Base-by-base conservation (phyloP, 257 asterid genomes). In the Plectranthus barbatus region DNA sequence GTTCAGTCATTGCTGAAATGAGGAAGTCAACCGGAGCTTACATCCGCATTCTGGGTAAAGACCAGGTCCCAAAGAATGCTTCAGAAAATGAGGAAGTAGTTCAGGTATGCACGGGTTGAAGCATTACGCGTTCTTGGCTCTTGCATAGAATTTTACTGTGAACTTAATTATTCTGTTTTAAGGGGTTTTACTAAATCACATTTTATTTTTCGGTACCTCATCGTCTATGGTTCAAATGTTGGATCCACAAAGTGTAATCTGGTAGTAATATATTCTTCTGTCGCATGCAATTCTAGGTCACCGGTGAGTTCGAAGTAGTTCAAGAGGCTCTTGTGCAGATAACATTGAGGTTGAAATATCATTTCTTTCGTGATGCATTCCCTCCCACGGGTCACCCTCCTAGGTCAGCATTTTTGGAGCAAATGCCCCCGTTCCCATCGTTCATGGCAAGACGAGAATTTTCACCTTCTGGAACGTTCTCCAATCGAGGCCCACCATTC, bases 1-100 rank as follows among this genome's bases (percentile, higher is more conserved):
- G 99, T 56, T 80, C 95, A 67, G 88, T 89, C 46, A 89, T 92
- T 49, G 81, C 95, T 70, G 99, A 89, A 78, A 89, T 92, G 99
- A 86, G 99, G 78, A 89, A 92, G 72, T 69, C 95, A 40, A 83
- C 93, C 71, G 95, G 97, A 74, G 99, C 99, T 15, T 83, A 80
- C 76, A 92, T 92, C 64, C 95, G 97, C 55, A 84, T 92, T 61
- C 63, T 89, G 55, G 91, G 93, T 45, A 92, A 92, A 82, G 96
- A 92, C 44, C 95, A 86, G 69, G 87, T 73, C 57, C 97, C 99
- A 2, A 84, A 79, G 74, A 79, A 82, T 67, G 95, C 91, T 44
- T 72, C 90, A 13, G 91, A 89, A 61, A 80, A 83, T 74, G 98
- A 92, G 68, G 98, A 88, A 89, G 86, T 92, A 44, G 93, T 92